Base-by-base conservation (phyloP, 208 protist genomes). In the Leishmania amazonensis region DNA sequence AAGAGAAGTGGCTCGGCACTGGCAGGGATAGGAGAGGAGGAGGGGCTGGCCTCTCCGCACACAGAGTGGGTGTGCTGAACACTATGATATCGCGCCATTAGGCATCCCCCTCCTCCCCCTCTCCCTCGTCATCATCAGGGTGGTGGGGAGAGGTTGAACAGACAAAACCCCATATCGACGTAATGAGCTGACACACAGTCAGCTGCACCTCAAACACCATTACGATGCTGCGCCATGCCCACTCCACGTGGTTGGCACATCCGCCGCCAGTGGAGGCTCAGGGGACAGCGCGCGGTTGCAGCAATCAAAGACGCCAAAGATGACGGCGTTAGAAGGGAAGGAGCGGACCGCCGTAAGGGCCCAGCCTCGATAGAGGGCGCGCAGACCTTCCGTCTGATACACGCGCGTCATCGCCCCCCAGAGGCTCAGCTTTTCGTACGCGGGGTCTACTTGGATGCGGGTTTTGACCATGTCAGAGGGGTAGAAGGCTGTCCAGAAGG, bases 391-490 rank as follows among this genome's bases (percentile, higher is more conserved):
- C 58, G 94, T 87, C 0, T 79, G 83, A 81, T 96, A 96, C 65
- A 91, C 64, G 42, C 81, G 72, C 15, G 53, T 57, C 31, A 96
- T 81, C 4, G 85, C 87, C 15, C 60, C 67, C 38, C 76, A 49
- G 35, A 97, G 83, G 65, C 77, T 80, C 51, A 81, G n/a, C 0
- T 62, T 35, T 6, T 47, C 58, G 58, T 86, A 91, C 5, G 67
- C 67, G 1, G 90, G 80, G 75, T 97, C 93, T 24, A 96, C 89
- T 84, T 98, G 95, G 40, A 98, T 89, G 11, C 95, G 87, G 3
- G 96, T 97, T 81, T 97, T 97, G 54, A 95, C 87, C 6, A 97
- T 91, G 76, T 98, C 96, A 15, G 93, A 93, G 0, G 96, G 94
- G 75, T 95, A 98, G 58, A 96, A 93, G 9, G 89, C 78, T 1